Percentiles rank a stretch among this genome's conserved stretches.
phyloP scores from a whole-genome alignment of 768 basidiomycete species.

The Russula griseocarnosa region DNA sequence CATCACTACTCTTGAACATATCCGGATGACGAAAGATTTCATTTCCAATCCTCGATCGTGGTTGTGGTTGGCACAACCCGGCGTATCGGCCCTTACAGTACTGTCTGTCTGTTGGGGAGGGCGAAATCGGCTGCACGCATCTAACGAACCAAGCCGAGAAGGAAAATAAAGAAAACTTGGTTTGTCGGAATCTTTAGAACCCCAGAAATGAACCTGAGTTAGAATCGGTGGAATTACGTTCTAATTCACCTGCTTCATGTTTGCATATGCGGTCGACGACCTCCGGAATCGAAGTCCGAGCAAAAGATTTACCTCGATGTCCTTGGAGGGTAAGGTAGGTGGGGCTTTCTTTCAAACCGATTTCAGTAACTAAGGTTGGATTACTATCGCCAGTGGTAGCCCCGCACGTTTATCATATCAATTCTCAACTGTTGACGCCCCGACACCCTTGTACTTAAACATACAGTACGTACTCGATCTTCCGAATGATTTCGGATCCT shows the following conservation, averaged over 20 bases:
- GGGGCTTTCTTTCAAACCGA: too few species aligned
- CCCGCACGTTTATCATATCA: not conserved
- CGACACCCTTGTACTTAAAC: not conserved
- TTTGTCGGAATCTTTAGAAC: not conserved
- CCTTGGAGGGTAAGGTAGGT: not conserved
- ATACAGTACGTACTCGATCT: not conserved
- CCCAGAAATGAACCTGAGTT: not conserved
- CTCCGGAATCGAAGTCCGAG: not conserved
- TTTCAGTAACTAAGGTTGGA: not conserved
- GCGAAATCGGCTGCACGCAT: not conserved
- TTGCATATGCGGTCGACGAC: not conserved
- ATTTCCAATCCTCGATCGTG: not conserved
- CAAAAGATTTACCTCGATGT: not conserved
- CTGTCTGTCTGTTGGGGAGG: not conserved
- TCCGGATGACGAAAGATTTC: not conserved
- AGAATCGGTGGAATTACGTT: not conserved
- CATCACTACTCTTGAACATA: not conserved
- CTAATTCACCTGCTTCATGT: not conserved
- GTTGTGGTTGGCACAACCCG: not conserved
- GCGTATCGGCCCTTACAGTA: not conserved
- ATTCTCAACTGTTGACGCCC: not conserved
- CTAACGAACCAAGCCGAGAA: not conserved
- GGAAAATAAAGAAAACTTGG: not conserved
- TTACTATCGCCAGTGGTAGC: not conserved
- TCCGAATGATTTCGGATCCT: not conserved